phyloP scores from a whole-genome alignment of 2,329 filamentous ascomycete genomes.

The Diaporthe vexans region DNA sequence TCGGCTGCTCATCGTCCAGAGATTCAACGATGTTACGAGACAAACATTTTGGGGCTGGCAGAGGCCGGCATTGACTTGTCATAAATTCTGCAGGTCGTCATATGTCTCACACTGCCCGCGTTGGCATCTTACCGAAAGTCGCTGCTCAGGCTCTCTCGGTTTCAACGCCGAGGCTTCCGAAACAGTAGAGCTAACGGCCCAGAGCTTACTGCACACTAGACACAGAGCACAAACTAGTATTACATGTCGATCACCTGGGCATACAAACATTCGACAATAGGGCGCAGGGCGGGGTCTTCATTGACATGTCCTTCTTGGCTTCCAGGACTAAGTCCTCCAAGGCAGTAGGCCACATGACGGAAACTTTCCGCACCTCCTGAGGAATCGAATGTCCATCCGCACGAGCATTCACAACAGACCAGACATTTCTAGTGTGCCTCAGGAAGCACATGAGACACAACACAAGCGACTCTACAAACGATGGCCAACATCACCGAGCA shows the following conservation, averaged over 20 bases:
- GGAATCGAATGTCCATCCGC: neutral
- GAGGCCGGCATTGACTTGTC: neutral
- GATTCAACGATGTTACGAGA: neutral
- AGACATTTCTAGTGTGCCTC: neutral
- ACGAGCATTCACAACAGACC: neutral
- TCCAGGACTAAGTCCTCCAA: too few species aligned
- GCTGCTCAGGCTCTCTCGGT: neutral
- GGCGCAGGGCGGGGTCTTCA: neutral
- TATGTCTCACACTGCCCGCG: neutral
- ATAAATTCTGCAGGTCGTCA: neutral
- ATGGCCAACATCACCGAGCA: conserved; percentile 27
- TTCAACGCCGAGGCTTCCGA: conserved; percentile 4
- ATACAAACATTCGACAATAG: neutral
- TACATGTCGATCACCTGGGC: neutral
- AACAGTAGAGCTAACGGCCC: neutral
- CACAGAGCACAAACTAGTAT: neutral
- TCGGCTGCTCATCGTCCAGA: neutral
- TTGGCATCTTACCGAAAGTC: too few species aligned
- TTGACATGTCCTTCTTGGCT: too few species aligned
- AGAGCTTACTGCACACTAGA: neutral
- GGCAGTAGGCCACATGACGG: neutral
- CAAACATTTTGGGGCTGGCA: too few species aligned
- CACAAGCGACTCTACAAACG: neutral
- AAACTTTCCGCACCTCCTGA: neutral
- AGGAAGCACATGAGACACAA: neutral